Conservation (phyloP, 2,329 filamentous ascomycete species). For the Stachybotrys elegans region DNA sequence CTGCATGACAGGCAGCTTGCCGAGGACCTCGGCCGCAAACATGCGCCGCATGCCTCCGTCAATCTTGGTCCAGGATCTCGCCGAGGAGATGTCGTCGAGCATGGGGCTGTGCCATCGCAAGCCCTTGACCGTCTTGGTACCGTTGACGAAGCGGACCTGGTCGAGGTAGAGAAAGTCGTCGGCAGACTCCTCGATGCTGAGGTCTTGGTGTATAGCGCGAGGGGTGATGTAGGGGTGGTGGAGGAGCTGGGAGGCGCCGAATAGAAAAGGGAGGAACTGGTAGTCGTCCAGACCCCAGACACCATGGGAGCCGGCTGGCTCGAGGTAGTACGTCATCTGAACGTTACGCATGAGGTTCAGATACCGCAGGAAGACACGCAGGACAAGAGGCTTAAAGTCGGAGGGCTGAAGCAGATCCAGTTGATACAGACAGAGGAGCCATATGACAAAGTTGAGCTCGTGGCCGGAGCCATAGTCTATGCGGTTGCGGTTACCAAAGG, state of each 20-base stretch:
- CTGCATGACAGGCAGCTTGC: constrained; percentile 96
- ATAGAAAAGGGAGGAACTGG: constrained; percentile 92
- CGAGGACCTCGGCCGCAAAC: constrained; percentile 89
- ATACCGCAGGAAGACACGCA: constrained; percentile 78
- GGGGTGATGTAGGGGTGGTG: constrained; percentile 78
- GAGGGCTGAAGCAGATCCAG: constrained; percentile 56
- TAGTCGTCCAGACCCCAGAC: constrained; percentile 99
- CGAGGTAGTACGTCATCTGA: constrained; percentile 91
- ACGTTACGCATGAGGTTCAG: constrained; percentile 80
- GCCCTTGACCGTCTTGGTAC: constrained; percentile 91
- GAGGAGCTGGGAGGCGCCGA: constrained; percentile 85
- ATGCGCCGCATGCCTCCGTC: constrained; percentile 94
- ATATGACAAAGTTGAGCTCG: constrained; percentile 94
- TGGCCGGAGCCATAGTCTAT: constrained; percentile 98
- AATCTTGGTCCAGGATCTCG: constrained; percentile 87
- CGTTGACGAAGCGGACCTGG: constrained; percentile 91
- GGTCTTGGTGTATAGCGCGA: constrained; percentile 78
- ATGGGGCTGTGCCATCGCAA: constrained; percentile 96
- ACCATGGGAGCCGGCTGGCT: constrained; percentile 93
- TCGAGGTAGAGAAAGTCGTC: constrained; percentile 85
- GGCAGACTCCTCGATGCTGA: constrained; percentile 81
- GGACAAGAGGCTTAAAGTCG: constrained; percentile 70
- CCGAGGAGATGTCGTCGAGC: constrained; percentile 93
- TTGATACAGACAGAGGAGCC: constrained; percentile 90
- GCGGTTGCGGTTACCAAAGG: constrained; percentile 78